A percentile compares a stretch with the other conserved stretches of the same genome.
These are phyloP conservation scores for Pseudopithomyces chartarum DNA, from an alignment of 2,329 filamentous ascomycete genomes.

Conservation along the genomic window DNA sequence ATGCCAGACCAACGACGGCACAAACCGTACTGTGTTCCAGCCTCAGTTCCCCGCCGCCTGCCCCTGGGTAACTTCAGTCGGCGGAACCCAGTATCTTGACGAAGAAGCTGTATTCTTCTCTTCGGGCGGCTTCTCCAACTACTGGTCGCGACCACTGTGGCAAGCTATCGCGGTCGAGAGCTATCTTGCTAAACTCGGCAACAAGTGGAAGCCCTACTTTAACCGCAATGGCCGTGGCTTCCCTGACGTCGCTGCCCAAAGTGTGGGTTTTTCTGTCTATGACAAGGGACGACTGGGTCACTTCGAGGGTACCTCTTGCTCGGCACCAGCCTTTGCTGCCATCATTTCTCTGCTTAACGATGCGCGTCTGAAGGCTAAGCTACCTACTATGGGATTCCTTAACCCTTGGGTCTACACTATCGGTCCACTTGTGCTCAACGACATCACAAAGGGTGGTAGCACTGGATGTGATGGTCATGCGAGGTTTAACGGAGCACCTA, in stretches of 20 bases:
- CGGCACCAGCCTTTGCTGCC: conserved; percentile 62
- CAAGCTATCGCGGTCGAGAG: conserved; percentile 51
- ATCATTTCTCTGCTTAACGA: conserved; percentile 67
- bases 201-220: conserved; percentile 55
- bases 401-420: conserved; percentile 62
- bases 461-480: conserved; percentile 44
- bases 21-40: conserved; percentile 59
- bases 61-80: conserved; percentile 70
- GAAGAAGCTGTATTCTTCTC: conserved; percentile 54
- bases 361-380: conserved; percentile 57
- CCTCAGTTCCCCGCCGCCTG: conserved; percentile 69
- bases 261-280: conserved; percentile 40
- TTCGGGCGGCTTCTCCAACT: conserved; percentile 55
- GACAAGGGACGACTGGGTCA: conserved; percentile 49
- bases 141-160: conserved; percentile 55
- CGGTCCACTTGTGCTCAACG: conserved; percentile 53
- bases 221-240: conserved; percentile 61
- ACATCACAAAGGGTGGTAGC: conserved; percentile 46
- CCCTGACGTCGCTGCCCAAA: conserved; percentile 67
- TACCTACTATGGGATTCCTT: conserved; percentile 59
- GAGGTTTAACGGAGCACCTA: conserved; percentile 27
- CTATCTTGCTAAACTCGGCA: conserved; percentile 51
- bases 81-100: conserved; percentile 59
- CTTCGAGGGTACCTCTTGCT: conserved; percentile 52
- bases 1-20: conserved; percentile 64